phyloP scores from a whole-genome alignment of 495 filamentous ascomycete species.

The Viridothelium virens region DNA sequence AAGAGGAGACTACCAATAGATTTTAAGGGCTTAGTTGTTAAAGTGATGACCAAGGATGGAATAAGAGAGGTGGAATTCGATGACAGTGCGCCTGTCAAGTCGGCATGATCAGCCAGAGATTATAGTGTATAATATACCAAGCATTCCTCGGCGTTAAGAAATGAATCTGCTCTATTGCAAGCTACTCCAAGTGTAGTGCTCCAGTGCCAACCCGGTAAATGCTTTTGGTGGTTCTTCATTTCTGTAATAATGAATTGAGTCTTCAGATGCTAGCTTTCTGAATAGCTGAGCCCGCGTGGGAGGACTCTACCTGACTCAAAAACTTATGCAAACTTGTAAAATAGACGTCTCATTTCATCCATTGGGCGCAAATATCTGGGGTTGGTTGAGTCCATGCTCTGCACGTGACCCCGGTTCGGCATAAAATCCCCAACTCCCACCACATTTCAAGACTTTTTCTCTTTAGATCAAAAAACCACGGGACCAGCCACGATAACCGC shows the following conservation, averaged over 20 bases:
- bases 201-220: neutral
- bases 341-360: too few relatives aligned
- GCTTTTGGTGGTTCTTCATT: too few relatives aligned
- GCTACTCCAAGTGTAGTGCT: neutral
- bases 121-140: neutral
- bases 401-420: neutral
- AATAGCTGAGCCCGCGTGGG: too few relatives aligned
- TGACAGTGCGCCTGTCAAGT: conserved; percentile 63
- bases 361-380: neutral
- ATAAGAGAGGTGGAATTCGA: conserved; percentile 72
- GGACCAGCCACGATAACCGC: conserved; percentile 32
- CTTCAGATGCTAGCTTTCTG: too few relatives aligned
- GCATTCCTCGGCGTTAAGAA: conserved; percentile 3
- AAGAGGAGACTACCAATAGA: conserved; percentile 94
- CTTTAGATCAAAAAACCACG: conserved; percentile 28
- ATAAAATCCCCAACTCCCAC: neutral
- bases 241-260: too few relatives aligned
- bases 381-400: neutral
- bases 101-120: conserved; percentile 41
- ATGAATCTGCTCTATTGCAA: conserved; percentile 1
- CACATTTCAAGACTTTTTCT: conserved; percentile 12
- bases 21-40: conserved; percentile 92
- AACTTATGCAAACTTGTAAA: too few relatives aligned
- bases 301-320: too few relatives aligned
- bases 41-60: conserved; percentile 88